These are phyloP conservation scores for Lunularia cruciata DNA, from an alignment of 225 moss, liverwort and hornwort species.

Conservation along the genomic window DNA sequence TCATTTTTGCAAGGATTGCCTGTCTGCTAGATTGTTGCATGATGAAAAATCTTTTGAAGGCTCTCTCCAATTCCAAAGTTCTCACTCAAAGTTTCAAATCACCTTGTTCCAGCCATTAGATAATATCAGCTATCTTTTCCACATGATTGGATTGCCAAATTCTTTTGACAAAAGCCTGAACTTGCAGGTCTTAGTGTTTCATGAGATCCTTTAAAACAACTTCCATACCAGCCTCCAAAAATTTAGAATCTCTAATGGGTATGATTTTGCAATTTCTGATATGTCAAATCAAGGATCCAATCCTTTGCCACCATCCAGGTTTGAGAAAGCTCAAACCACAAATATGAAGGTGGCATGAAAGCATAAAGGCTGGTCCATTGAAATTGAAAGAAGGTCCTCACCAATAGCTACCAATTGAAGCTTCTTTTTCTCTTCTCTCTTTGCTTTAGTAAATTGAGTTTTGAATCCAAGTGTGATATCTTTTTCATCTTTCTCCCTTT, in stretches of 20 bases:
- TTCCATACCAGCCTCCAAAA: slow-evolving; percentile 91
- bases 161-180: slow-evolving; percentile 76
- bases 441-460: slow-evolving; percentile 63
- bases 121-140: slow-evolving; percentile 79
- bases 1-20: slow-evolving; percentile 92
- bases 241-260: slow-evolving; percentile 90
- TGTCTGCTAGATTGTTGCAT: slow-evolving; percentile 92
- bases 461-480: slow-evolving; percentile 69
- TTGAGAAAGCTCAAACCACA: slow-evolving; percentile 97
- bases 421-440: slow-evolving; percentile 84
- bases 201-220: slow-evolving; percentile 80
- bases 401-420: slow-evolving; percentile 92
- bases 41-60: slow-evolving; percentile 78
- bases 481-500: slow-evolving; percentile 59
- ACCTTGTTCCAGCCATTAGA: slow-evolving; percentile 96
- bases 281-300: neutral
- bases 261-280: slow-evolving; percentile 93
- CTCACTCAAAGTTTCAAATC: slow-evolving; percentile 94
- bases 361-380: slow-evolving; percentile 92
- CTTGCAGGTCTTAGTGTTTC: slow-evolving; percentile 84
- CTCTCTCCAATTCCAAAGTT: slow-evolving; percentile 91
- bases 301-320: slow-evolving; percentile 14
- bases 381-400: slow-evolving; percentile 90
- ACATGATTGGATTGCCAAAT: slow-evolving; percentile 90
- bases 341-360: slow-evolving; percentile 99